These are phyloP conservation scores for Raffaelea albimanens DNA, from an alignment of 2,329 filamentous ascomycete genomes.

Conservation along the genomic window DNA sequence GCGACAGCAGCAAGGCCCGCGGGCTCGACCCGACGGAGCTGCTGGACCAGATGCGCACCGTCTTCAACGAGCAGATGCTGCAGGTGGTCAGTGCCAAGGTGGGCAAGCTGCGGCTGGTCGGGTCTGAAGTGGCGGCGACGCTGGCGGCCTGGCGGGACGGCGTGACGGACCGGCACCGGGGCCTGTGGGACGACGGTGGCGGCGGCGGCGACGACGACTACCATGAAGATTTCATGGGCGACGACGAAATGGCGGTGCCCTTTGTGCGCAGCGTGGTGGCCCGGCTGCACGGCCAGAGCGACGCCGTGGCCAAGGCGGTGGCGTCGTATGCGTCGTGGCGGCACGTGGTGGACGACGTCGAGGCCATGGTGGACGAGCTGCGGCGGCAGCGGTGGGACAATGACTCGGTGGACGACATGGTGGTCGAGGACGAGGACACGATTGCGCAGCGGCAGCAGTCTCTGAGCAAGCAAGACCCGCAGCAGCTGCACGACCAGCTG, in stretches of 20 bases:
- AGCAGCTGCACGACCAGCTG: constrained; percentile 23
- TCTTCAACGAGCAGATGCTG: constrained; percentile 60
- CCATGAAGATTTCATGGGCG: neutral
- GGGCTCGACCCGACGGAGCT: constrained; percentile 61
- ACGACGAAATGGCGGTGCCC: constrained; percentile 31
- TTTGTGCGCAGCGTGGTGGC: constrained; percentile 64
- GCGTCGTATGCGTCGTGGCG: constrained; percentile 64
- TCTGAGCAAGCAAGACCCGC: constrained; percentile 54
- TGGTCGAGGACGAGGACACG: constrained; percentile 64
- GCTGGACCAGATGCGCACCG: constrained; percentile 56
- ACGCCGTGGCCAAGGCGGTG: constrained; percentile 52
- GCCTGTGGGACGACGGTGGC: constrained; percentile 37
- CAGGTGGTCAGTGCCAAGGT: constrained; percentile 55
- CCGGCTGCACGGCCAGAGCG: constrained; percentile 62
- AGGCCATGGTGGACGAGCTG: constrained; percentile 53
- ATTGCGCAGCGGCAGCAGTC: constrained; percentile 56
- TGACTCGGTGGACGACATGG: constrained; percentile 59
- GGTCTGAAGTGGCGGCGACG: constrained; percentile 51
- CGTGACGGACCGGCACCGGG: constrained; percentile 36
- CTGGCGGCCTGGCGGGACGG: constrained; percentile 51
- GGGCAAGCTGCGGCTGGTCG: constrained; percentile 53
- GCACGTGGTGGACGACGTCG: constrained; percentile 59
- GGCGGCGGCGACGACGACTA: neutral
- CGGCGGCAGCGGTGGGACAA: constrained; percentile 66
- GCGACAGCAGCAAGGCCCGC: constrained; percentile 52